Evolutionary conservation across 768 basidiomycete species (phyloP).

Genomic region (Chalciporus pseudorubinellus): DNA sequence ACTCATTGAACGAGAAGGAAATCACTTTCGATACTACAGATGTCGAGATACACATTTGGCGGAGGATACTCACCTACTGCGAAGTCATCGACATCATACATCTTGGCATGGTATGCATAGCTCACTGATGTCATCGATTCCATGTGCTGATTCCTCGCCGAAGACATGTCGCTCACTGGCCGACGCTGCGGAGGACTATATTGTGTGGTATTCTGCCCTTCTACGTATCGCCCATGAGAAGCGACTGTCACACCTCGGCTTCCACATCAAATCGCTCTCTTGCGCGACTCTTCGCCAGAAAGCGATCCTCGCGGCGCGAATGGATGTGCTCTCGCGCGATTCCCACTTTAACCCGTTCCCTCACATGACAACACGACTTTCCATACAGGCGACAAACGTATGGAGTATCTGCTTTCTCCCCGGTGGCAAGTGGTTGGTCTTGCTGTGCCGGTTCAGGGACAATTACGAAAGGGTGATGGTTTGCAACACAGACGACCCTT

Average conservation of each 20-base stretch:
- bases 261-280: background rate
- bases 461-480: constrained; percentile 2
- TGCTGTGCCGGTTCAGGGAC: constrained; percentile 1
- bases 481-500: background rate
- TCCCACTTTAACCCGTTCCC: no score
- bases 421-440: constrained; percentile 10
- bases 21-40: background rate
- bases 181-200: no score
- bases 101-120: constrained; percentile 5
- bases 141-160: background rate
- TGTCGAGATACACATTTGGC: constrained; percentile 5
- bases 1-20: background rate
- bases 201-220: no score
- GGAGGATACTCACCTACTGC: constrained; percentile 9
- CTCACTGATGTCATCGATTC: background rate
- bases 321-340: no score
- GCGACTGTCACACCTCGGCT: constrained; percentile 3
- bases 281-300: background rate
- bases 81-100: constrained; percentile 12
- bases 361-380: background rate
- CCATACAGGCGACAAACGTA: background rate
- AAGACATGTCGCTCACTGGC: constrained; percentile 6
- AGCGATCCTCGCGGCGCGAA: background rate
- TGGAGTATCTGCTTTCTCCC: constrained; percentile 10
- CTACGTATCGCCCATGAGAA: background rate